A percentile compares a stretch with the other conserved stretches of the same genome.
Conservation (phyloP, 495 filamentous ascomycete species). For the Hapsidospora chrysogenum region DNA sequence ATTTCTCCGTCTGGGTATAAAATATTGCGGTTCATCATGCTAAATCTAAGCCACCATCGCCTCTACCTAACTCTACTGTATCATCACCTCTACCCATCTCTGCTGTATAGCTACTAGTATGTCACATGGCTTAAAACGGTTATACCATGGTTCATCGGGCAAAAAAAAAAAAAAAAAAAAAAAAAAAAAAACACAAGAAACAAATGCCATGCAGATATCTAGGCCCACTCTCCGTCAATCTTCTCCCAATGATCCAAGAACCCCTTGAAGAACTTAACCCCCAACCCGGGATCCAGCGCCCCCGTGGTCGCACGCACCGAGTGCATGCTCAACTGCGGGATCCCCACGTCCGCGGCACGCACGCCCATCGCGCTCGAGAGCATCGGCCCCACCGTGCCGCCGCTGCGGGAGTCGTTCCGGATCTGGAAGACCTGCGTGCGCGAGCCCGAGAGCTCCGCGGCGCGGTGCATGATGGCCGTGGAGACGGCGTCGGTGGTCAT, state of each 20-base stretch:
- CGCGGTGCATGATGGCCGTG: conserved; percentile 53
- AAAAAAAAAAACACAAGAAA: no score
- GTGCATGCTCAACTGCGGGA: conserved; percentile 92
- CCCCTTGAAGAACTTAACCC: conserved; percentile 73
- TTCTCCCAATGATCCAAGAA: conserved; percentile 81
- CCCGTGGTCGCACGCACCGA: conserved; percentile 84
- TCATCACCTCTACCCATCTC: no score
- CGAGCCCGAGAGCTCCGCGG: conserved; percentile 51
- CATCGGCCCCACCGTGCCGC: conserved; percentile 94
- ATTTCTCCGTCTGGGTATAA: not conserved
- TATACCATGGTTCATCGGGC: no score
- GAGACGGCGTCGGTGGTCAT: conserved; percentile 82
- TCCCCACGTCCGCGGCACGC: conserved; percentile 74
- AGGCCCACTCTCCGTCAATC: conserved; percentile 69
- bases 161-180: no score
- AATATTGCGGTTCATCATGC: not conserved
- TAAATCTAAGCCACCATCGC: not conserved
- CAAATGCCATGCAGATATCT: no score
- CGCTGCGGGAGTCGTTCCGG: conserved; percentile 71
- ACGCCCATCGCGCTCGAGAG: conserved; percentile 66
- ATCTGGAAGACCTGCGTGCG: conserved; percentile 87
- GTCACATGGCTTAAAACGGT: conserved; percentile 1
- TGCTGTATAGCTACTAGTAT: not conserved
- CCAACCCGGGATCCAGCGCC: conserved; percentile 70
- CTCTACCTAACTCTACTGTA: not conserved